Evolutionary conservation across 2,329 filamentous ascomycete species (phyloP), one percentile per base, ranked within the genome.

Genomic region (Paraphoma chrysanthemicola): DNA sequence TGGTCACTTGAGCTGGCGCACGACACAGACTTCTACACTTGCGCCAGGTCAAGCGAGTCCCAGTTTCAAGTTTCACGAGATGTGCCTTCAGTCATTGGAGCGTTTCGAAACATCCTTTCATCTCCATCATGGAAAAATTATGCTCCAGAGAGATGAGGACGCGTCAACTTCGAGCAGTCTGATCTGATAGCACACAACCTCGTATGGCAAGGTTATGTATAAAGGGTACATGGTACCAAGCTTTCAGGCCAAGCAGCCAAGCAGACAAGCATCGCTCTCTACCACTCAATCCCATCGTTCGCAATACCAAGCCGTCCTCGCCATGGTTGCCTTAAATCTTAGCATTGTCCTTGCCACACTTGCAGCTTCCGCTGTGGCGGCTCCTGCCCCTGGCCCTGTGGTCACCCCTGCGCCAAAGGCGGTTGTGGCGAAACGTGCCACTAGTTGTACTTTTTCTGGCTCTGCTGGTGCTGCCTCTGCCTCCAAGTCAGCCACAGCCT

Each of bases 361-460:
- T 51, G 65, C 58, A 38, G 64, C 59, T 36, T 59, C 68, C 44
- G 66, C 63, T 43, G 45, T 56, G 12, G 64, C 68, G 41, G 67
- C 62, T 3, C 69, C 68, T 6, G 59, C 74, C 16, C 66, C 70
- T 14, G 62, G 66, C 8, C 33, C 33, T 11, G 14, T 14, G 39
- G 56, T 62, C 17, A 60, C 55, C 43, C 50, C 60, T 48, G 68
- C 66, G 17, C 63, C 64, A 18, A 48, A 60, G 14, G 52, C 60
- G 6, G 57, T 51, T 14, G 39, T 59, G 7, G 53, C 49, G 17
- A 69, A 68, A 56, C 64, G 68, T 54, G 64, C 57, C 28, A 57
- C 72, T 14, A 72, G 73, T 47, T 88, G 86, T 71, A 86, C 83
- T 9, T 86, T 88, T 65, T 85, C 80, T 44, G 66, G 66, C 23